A percentile compares a stretch with the other conserved stretches of the same genome.
Evolutionary conservation across 2,329 filamentous ascomycete species (phyloP).

Genomic region (Teratosphaeria pseudoeucalypti): DNA sequence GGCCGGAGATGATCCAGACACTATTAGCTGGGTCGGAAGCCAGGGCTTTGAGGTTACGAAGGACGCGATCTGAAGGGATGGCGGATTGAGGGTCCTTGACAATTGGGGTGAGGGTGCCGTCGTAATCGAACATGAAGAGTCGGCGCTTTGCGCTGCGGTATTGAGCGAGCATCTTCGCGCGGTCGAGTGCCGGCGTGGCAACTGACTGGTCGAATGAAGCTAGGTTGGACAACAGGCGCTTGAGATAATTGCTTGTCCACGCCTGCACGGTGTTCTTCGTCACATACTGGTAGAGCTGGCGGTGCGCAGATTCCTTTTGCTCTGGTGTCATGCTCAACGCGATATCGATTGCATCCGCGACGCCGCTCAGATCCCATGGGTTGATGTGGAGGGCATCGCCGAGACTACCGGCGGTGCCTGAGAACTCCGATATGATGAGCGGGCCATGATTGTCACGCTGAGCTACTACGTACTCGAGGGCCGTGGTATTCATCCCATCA

Average conservation of each 20-base stretch:
- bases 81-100: slow-evolving; percentile 84
- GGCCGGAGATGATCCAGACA: slow-evolving; percentile 97
- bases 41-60: slow-evolving; percentile 67
- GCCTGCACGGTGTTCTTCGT: slow-evolving; percentile 74
- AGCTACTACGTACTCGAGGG: slow-evolving; percentile 86
- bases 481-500: slow-evolving; percentile 97
- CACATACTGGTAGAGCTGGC: slow-evolving; percentile 70
- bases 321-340: slow-evolving; percentile 66
- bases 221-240: slow-evolving; percentile 69
- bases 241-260: slow-evolving; percentile 74
- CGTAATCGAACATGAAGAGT: slow-evolving; percentile 98
- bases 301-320: slow-evolving; percentile 58
- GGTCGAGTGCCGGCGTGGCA: slow-evolving; percentile 73
- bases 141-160: slow-evolving; percentile 69
- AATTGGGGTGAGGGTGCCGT: slow-evolving; percentile 91
- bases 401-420: slow-evolving; percentile 79
- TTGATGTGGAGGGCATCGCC: slow-evolving; percentile 89
- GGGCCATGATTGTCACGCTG: slow-evolving; percentile 80
- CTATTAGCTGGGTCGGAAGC: slow-evolving; percentile 71
- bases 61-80: slow-evolving; percentile 73
- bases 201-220: slow-evolving; percentile 64
- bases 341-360: slow-evolving; percentile 71
- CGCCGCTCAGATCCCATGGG: slow-evolving; percentile 80
- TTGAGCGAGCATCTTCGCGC: slow-evolving; percentile 56
- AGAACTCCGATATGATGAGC: slow-evolving; percentile 91